A percentile compares a stretch with the other conserved stretches of the same genome.
These are phyloP conservation scores for Xylaria palmicola DNA, from an alignment of 495 filamentous ascomycete genomes.

Conservation along the genomic window DNA sequence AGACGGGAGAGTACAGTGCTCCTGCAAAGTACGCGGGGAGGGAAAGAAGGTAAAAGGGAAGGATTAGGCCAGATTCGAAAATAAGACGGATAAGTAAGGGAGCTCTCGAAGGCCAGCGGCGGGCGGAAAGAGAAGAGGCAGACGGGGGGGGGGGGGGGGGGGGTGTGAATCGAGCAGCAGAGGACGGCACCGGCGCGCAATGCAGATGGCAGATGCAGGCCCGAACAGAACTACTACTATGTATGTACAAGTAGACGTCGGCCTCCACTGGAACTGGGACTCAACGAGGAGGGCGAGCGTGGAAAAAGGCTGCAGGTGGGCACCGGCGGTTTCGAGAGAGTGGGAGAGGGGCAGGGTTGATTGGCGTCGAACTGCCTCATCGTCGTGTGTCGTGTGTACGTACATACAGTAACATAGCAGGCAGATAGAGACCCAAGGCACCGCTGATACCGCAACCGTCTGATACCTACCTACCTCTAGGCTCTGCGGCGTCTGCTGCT, in stretches of 20 bases:
- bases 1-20: too few relatives aligned
- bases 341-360: conserved; percentile 29
- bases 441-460: too few relatives aligned
- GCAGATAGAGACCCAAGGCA: background rate
- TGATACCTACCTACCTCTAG: too few relatives aligned
- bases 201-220: background rate
- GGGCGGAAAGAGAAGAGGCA: background rate
- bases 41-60: conserved; percentile 11
- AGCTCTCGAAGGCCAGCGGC: background rate
- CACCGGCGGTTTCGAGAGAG: conserved; percentile 27
- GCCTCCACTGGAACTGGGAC: too few relatives aligned
- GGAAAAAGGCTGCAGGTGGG: conserved; percentile 23
- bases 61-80: conserved; percentile 25
- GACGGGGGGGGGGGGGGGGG: background rate
- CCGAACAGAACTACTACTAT: background rate
- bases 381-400: too few relatives aligned
- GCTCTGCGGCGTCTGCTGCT: too few relatives aligned
- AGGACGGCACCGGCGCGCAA: background rate
- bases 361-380: conserved; percentile 21
- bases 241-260: background rate
- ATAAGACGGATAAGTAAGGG: conserved; percentile 8
- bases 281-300: too few relatives aligned
- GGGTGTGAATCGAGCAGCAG: background rate
- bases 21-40: background rate
- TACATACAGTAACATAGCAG: too few relatives aligned